phyloP scores from a whole-genome alignment of 257 asterid genomes.

The Cinchona pubescens region DNA sequence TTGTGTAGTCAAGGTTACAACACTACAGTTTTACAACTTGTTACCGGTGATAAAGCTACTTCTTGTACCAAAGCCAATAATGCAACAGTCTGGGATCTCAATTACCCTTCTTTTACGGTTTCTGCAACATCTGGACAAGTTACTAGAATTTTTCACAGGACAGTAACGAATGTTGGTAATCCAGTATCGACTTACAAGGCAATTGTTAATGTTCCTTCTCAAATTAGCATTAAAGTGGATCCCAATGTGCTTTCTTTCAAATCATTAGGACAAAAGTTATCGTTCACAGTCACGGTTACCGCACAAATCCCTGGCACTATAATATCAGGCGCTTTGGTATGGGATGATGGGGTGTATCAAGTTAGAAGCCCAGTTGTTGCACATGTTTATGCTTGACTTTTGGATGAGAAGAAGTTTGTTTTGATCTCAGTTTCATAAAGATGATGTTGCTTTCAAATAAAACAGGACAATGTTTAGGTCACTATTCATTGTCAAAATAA shows the following conservation, averaged over 20 bases:
- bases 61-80: conserved; percentile 41
- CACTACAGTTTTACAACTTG: conserved; percentile 32
- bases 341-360: conserved; percentile 56
- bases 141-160: conserved; percentile 41
- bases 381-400: conserved; percentile 18
- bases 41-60: conserved; percentile 50
- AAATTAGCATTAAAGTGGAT: conserved; percentile 33
- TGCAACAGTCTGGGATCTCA: conserved; percentile 54
- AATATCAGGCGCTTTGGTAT: conserved; percentile 44
- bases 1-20: conserved; percentile 77
- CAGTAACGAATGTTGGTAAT: conserved; percentile 59
- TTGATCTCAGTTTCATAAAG: not conserved
- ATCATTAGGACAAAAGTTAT: conserved; percentile 36
- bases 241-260: conserved; percentile 41
- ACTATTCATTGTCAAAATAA: not conserved
- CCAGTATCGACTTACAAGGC: conserved; percentile 48
- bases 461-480: not conserved
- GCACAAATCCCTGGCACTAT: conserved; percentile 18
- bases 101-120: conserved; percentile 55
- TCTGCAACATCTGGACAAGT: conserved; percentile 20
- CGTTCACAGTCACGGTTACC: conserved; percentile 33
- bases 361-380: conserved; percentile 63
- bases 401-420: not conserved
- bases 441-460: not conserved
- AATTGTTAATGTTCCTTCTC: conserved; percentile 16